Evolutionary conservation across 179 eudicot genomes (phyloP).

Genomic region (Sideroxylon spinosum): DNA sequence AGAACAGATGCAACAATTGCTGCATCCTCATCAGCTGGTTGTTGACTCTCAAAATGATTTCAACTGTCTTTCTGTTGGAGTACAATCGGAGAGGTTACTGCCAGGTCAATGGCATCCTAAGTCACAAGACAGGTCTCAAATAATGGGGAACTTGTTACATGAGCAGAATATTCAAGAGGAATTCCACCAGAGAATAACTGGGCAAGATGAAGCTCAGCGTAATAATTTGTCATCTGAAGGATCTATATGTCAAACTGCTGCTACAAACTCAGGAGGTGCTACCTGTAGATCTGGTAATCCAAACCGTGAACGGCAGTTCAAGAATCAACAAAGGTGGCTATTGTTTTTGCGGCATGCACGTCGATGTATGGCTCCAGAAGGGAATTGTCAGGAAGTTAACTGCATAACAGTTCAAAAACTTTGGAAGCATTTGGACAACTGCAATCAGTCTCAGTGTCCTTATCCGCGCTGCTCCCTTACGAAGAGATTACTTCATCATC

Average conservation of each 20-base stretch:
- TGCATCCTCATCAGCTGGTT: conserved; percentile 26
- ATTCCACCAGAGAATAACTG: conserved; percentile 41
- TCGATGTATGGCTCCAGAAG: conserved; percentile 43
- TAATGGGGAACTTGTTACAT: conserved; percentile 36
- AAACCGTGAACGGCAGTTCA: conserved; percentile 36
- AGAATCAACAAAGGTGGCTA: conserved; percentile 57
- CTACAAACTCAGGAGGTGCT: conserved; percentile 25
- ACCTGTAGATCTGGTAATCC: conserved; percentile 24
- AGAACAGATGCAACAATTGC: conserved; percentile 30
- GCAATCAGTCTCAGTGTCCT: conserved; percentile 36
- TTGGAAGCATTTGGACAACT: conserved; percentile 44
- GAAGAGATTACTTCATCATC: conserved; percentile 37
- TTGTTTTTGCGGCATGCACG: conserved; percentile 64
- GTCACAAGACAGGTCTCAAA: conserved; percentile 28
- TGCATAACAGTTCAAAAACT: conserved; percentile 48
- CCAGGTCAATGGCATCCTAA: conserved; percentile 35
- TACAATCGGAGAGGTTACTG: conserved; percentile 28
- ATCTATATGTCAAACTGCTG: conserved; percentile 23
- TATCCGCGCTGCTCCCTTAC: conserved; percentile 45
- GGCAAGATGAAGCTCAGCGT: conserved; percentile 56
- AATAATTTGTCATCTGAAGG: conserved; percentile 31
- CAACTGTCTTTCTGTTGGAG: conserved; percentile 30
- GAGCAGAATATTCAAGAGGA: conserved; percentile 51
- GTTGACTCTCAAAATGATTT: conserved; percentile 40
- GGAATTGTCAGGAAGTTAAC: conserved; percentile 46